Base-by-base conservation (phyloP, 2,329 filamentous ascomycete genomes). In the Fusarium redolens region DNA sequence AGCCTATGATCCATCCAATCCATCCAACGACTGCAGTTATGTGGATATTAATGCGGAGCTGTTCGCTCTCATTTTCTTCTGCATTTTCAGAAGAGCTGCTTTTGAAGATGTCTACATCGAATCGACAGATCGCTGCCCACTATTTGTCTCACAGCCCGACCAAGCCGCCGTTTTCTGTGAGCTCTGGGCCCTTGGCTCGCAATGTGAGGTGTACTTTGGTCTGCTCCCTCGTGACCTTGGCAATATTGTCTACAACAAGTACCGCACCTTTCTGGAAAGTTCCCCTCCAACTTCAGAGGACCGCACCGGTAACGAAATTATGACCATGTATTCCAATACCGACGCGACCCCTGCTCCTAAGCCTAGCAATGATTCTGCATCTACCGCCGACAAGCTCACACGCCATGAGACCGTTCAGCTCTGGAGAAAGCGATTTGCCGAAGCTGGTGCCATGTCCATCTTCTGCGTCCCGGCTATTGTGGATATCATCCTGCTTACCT, bases 41-140 rank as follows among this genome's bases (percentile, higher is more conserved):
- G 50, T 73, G n/a, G 69, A 73, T 22, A 30, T 68, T 31, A 73
- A 72, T 12, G 56, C 69, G 17, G 71, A 73, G 28, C 45, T 72
- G 4, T 70, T 70, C 31, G 41, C 71, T 25, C 60, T 73, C 4
- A 65, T 73, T 5, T 51, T 45, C 31, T 73, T 73, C 33, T 72
- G 54, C 14, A 43, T 70, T 4, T 28, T 73, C 9, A 61, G 71
- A 7, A 40, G 59, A 15, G 56, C 66, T 2, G 71, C 71, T 1
- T 73, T 73, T 15, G 71, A 73, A 40, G 71, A 73, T 14, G 71
- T 73, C 1, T 73, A 73, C 37, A 45, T 70, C 11, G 71, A 73
- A 22, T 67, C 71, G 6, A 73, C 71, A 14, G 71, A 73, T 50
- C 57, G 71, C 17, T 73, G 71, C 3, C 71, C 71, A 12, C 64